phyloP scores from a whole-genome alignment of 2,329 filamentous ascomycete genomes.

The Monascus ruber region DNA sequence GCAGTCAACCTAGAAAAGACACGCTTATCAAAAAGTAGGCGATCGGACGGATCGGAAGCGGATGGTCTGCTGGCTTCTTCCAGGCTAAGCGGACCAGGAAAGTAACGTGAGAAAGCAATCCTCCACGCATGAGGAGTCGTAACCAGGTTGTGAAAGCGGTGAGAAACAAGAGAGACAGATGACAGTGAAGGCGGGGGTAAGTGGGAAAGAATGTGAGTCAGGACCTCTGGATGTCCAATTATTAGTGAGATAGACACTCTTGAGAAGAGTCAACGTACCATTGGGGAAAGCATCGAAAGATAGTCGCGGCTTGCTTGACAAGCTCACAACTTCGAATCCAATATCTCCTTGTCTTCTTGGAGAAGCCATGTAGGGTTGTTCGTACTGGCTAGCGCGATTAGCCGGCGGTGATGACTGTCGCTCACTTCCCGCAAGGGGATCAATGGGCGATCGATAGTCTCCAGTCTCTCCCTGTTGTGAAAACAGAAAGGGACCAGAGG shows the following conservation, averaged over 20 bases:
- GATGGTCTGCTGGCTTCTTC: conserved; percentile 29
- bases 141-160: conserved; percentile 73
- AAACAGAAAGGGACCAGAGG: conserved; percentile 31
- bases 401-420: conserved; percentile 21
- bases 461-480: conserved; percentile 23
- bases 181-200: conserved; percentile 75
- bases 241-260: conserved; percentile 3
- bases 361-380: conserved; percentile 33
- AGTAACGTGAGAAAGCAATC: conserved; percentile 82
- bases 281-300: conserved; percentile 61
- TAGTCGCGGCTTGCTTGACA: conserved; percentile 32
- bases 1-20: conserved; percentile 72
- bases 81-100: conserved; percentile 60
- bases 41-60: conserved; percentile 40
- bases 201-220: conserved; percentile 86
- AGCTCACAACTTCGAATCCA: conserved; percentile 41
- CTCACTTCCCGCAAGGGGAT: conserved; percentile 11
- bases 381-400: conserved; percentile 46
- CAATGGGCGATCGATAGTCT: conserved; percentile 16
- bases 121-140: conserved; percentile 91
- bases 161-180: conserved; percentile 73
- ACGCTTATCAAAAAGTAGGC: conserved; percentile 59
- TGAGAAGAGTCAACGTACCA: conserved; percentile 42
- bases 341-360: conserved; percentile 31
- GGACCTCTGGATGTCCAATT: conserved; percentile 53